Evolutionary conservation across 768 basidiomycete genomes (phyloP).

Genomic region (Tricholomella constricta): DNA sequence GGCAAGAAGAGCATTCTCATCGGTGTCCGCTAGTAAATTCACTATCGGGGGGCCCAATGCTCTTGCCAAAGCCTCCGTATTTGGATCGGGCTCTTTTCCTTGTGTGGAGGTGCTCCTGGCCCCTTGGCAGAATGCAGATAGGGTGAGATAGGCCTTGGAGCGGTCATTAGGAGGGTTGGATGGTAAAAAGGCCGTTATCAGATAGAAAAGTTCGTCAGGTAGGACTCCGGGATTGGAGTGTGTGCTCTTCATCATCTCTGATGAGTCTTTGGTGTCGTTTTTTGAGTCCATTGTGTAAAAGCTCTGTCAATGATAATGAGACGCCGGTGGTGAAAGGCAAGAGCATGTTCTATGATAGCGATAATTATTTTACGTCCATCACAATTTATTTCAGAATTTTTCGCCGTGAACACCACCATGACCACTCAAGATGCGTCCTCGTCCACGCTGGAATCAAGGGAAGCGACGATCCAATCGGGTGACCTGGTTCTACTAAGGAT

Average conservation of each 20-base stretch:
- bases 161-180: constrained; percentile 44
- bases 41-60: constrained; percentile 54
- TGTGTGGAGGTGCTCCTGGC: constrained; percentile 42
- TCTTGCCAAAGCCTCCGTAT: constrained; percentile 50
- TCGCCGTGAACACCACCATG: neutral
- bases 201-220: constrained; percentile 56
- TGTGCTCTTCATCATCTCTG: constrained; percentile 31
- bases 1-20: constrained; percentile 51
- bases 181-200: constrained; percentile 55
- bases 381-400: neutral
- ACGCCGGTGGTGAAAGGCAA: neutral
- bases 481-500: constrained; percentile 79
- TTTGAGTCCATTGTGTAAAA: constrained; percentile 2
- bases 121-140: constrained; percentile 70
- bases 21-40: constrained; percentile 53
- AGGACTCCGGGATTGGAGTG: constrained; percentile 31
- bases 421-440: neutral
- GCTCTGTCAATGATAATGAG: neutral
- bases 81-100: constrained; percentile 42
- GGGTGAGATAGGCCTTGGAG: constrained; percentile 70
- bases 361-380: neutral
- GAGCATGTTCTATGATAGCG: neutral
- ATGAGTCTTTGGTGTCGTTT: neutral
- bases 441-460: constrained; percentile 22
- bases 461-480: constrained; percentile 55